These are phyloP conservation scores for Kandelia obovata DNA, from an alignment of 345 rosid species.

Conservation along the genomic window DNA sequence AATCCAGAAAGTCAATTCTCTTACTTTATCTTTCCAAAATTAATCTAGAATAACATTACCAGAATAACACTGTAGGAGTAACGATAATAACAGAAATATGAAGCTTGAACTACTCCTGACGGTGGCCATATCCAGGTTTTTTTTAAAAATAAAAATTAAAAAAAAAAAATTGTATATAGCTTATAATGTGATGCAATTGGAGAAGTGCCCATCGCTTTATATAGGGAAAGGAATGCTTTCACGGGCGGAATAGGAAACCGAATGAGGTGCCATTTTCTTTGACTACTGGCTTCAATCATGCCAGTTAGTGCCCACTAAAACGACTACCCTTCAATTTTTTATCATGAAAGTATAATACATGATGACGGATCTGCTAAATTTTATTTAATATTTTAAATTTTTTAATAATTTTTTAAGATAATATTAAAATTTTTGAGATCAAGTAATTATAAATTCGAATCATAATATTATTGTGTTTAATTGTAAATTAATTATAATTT, in stretches of 20 bases:
- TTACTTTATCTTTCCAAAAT: background rate
- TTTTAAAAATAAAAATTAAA: background rate
- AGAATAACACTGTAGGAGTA: conserved; percentile 41
- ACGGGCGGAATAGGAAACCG: background rate
- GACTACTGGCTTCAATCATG: conserved; percentile 25
- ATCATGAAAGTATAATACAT: too few relatives aligned
- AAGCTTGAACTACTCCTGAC: conserved; percentile 22
- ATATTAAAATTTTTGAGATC: too few relatives aligned
- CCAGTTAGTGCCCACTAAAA: conserved; percentile 26
- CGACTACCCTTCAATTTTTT: background rate
- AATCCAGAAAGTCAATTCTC: background rate
- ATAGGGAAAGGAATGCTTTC: background rate
- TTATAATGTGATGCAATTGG: background rate
- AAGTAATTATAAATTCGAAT: too few relatives aligned
- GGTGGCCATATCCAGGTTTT: conserved; percentile 27
- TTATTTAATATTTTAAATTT: too few relatives aligned
- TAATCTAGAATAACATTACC: conserved; percentile 28
- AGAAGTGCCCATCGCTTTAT: conserved; percentile 2
- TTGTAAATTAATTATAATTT: too few relatives aligned
- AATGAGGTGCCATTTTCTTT: conserved; percentile 29
- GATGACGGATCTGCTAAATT: too few relatives aligned
- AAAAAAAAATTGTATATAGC: background rate
- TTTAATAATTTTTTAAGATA: too few relatives aligned
- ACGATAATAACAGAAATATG: conserved; percentile 41
- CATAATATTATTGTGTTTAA: too few relatives aligned